Percentiles rank a stretch among this genome's conserved stretches.
Evolutionary conservation across 2,329 filamentous ascomycete species (phyloP).

Genomic region (Scedosporium minutisporum): DNA sequence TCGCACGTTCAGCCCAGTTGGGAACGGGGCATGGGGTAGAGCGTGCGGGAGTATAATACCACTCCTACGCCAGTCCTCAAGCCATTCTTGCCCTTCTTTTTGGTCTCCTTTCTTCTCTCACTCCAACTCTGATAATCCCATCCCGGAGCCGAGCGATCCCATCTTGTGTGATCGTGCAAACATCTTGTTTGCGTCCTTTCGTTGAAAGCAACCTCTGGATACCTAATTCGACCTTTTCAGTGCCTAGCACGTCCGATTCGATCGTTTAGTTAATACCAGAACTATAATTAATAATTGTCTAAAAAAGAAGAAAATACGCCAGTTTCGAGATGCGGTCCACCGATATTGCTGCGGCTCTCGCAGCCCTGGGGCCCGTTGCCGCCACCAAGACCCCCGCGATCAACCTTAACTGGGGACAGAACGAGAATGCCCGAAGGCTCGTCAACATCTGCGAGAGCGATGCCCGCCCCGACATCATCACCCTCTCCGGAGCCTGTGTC

Average conservation of each 20-base stretch:
- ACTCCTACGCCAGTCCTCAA: background rate
- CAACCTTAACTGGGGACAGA: constrained; percentile 33
- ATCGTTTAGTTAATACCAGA: constrained; percentile 1
- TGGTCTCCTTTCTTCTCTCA: background rate
- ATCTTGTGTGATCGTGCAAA: constrained; percentile 9
- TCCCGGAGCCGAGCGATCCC: background rate
- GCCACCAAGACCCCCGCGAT: constrained; percentile 19
- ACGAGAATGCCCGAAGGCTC: constrained; percentile 17
- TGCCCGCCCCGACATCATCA: constrained; percentile 25
- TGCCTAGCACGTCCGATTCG: background rate
- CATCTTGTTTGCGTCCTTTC: constrained; percentile 17
- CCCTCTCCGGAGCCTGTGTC: constrained; percentile 27
- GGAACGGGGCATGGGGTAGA: background rate
- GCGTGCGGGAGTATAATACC: background rate
- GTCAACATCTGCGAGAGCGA: constrained; percentile 22
- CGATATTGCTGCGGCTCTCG: constrained; percentile 4
- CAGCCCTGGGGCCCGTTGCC: constrained; percentile 16
- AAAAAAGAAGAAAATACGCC: background rate
- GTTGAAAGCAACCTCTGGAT: background rate
- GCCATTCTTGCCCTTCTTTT: background rate
- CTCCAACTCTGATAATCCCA: constrained; percentile 4
- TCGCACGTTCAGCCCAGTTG: background rate
- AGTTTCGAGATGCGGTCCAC: constrained; percentile 6
- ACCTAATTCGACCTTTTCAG: background rate
- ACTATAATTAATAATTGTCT: background rate